phyloP scores from a whole-genome alignment of 129 eudicot species.

The Dittrichia graveolens region DNA sequence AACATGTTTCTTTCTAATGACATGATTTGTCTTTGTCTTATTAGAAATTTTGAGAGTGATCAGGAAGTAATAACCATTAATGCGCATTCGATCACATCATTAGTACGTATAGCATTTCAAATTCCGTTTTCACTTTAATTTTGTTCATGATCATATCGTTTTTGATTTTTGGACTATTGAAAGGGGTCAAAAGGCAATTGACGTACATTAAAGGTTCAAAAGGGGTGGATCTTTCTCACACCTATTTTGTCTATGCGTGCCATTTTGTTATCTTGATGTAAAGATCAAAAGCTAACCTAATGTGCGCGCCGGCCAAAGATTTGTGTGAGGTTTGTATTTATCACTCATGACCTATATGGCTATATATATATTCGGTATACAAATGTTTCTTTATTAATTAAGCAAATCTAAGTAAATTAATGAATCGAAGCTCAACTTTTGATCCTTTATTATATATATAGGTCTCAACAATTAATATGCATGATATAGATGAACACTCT shows the following conservation, averaged over 20 bases:
- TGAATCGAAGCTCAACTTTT: no score
- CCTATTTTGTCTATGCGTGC: slow-evolving; percentile 22
- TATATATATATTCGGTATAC: neutral
- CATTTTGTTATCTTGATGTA: slow-evolving; percentile 42
- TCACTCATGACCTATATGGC: neutral
- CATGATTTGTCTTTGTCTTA: slow-evolving; percentile 4
- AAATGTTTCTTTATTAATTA: no score
- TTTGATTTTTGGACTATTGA: slow-evolving; percentile 17
- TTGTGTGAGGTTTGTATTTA: slow-evolving; percentile 7
- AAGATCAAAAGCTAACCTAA: slow-evolving; percentile 37
- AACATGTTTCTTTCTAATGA: slow-evolving; percentile 12
- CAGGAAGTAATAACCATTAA: neutral
- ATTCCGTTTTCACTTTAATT: neutral
- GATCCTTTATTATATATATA: no score
- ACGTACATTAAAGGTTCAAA: slow-evolving; percentile 27
- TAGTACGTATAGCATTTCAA: slow-evolving; percentile 25
- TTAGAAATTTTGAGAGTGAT: slow-evolving; percentile 2
- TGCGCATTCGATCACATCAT: slow-evolving; percentile 7
- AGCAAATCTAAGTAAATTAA: no score
- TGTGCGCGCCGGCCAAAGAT: neutral
- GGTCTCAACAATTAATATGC: no score
- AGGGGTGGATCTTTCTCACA: slow-evolving; percentile 31
- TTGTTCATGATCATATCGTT: slow-evolving; percentile 7
- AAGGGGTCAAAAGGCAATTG: slow-evolving; percentile 26
- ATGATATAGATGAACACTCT: no score